Evolutionary conservation across 73 alveolate genomes (phyloP).

Genomic region (Paramecium caudatum): DNA sequence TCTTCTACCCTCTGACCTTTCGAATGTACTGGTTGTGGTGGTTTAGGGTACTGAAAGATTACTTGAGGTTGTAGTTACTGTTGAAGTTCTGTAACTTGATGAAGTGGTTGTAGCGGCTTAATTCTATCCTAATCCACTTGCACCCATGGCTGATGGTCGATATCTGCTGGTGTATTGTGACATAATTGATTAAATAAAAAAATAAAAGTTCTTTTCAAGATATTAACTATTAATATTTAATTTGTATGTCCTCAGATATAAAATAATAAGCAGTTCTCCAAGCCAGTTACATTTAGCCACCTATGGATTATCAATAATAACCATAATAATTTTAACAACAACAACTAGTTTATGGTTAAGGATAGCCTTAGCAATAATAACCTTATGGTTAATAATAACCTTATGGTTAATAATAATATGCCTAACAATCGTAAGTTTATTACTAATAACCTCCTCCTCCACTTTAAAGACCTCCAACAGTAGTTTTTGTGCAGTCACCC

Average conservation of each 20-base stretch:
- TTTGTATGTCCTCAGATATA: not conserved
- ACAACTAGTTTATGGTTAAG: too few species aligned
- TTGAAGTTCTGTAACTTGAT: not conserved
- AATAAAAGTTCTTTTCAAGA: not conserved
- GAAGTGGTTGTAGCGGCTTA: not conserved
- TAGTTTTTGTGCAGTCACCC: not conserved
- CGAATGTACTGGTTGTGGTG: slow-evolving; percentile 36
- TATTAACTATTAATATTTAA: too few species aligned
- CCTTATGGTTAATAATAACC: too few species aligned
- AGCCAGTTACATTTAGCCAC: not conserved
- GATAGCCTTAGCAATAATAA: too few species aligned
- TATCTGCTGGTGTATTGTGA: slow-evolving; percentile 30
- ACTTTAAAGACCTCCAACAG: too few species aligned
- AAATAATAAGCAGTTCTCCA: too few species aligned
- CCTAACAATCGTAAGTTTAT: too few species aligned
- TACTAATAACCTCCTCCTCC: too few species aligned
- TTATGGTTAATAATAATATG: too few species aligned
- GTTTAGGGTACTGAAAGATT: slow-evolving; percentile 25
- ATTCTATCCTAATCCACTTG: slow-evolving; percentile 38
- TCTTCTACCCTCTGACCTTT: slow-evolving; percentile 58
- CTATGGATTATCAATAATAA: too few species aligned
- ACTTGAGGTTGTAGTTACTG: slow-evolving; percentile 47
- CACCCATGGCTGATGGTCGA: slow-evolving; percentile 24
- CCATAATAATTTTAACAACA: too few species aligned
- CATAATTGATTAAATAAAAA: slow-evolving; percentile 11